Conservation (phyloP, 176 grass and related monocot species). For the Eragrostis nindensis region DNA sequence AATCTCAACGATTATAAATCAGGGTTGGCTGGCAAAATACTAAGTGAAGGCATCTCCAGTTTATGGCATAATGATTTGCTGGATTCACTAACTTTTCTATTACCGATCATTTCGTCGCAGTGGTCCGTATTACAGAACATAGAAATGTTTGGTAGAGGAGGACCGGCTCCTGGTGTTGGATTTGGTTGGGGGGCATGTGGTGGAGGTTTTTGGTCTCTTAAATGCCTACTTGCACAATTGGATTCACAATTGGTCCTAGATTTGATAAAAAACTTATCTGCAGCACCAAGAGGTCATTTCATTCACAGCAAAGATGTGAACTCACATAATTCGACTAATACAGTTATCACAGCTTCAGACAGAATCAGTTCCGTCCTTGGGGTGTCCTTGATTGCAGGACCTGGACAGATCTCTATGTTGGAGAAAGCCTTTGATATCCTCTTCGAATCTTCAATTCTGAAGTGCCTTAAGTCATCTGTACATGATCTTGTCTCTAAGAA, state of each 20-base stretch:
- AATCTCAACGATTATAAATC: conserved; percentile 37
- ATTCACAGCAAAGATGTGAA: conserved; percentile 19
- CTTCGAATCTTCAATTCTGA: conserved; percentile 68
- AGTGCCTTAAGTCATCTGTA: conserved; percentile 70
- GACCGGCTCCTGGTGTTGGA: conserved; percentile 88
- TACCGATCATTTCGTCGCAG: conserved; percentile 55
- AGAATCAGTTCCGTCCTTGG: conserved; percentile 72
- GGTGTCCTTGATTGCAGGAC: conserved; percentile 73
- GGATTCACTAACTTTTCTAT: conserved; percentile 50
- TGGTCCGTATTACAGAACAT: conserved; percentile 59
- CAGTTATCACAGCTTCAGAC: conserved; percentile 48
- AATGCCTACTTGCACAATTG: conserved; percentile 62
- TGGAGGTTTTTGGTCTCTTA: conserved; percentile 90
- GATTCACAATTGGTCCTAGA: conserved; percentile 78
- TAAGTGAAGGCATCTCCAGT: conserved; percentile 80
- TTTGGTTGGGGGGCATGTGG: conserved; percentile 88
- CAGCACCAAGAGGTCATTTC: conserved; percentile 20
- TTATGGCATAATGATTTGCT: conserved; percentile 62
- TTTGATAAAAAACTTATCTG: conserved; percentile 62
- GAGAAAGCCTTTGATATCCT: conserved; percentile 70
- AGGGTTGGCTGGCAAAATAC: conserved; percentile 66
- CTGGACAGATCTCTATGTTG: conserved; percentile 60
- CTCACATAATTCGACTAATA: conserved; percentile 30
- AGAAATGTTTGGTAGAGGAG: conserved; percentile 92
- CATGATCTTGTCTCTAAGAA: conserved; percentile 50